A percentile compares a stretch with the other conserved stretches of the same genome.
These are phyloP conservation scores for Fusarium sublunatum DNA, from an alignment of 2,329 filamentous ascomycete species.

Conservation along the genomic window DNA sequence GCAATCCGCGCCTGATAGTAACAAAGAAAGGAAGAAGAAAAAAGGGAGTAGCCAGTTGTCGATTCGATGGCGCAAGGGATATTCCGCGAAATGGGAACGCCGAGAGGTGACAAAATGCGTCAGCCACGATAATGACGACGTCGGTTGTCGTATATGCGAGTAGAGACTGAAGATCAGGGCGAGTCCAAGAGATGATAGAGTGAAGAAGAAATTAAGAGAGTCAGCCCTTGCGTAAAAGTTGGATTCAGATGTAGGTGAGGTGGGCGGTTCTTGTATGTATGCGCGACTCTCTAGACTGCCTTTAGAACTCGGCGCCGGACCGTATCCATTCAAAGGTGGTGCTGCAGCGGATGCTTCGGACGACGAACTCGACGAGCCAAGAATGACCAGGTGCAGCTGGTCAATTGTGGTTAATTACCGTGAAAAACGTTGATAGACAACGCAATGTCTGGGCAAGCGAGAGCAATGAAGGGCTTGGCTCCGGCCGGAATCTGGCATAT, in stretches of 20 bases:
- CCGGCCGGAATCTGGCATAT: constrained; percentile 30
- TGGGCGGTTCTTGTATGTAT: constrained; percentile 41
- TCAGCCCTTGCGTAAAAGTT: constrained; percentile 29
- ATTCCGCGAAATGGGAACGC: constrained; percentile 19
- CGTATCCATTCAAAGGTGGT: constrained; percentile 44
- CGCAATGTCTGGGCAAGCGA: constrained; percentile 31
- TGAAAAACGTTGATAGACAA: constrained; percentile 13
- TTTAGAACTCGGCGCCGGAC: constrained; percentile 42
- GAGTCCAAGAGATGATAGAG: constrained; percentile 20
- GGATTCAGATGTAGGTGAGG: constrained; percentile 35
- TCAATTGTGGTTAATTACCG: constrained; percentile 29
- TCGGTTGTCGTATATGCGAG: constrained; percentile 30
- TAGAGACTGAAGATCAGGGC: constrained; percentile 16
- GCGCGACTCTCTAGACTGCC: constrained; percentile 39
- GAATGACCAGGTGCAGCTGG: constrained; percentile 33
- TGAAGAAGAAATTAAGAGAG: constrained; percentile 20
- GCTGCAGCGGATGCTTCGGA: constrained; percentile 45
- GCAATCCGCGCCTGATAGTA: constrained; percentile 7
- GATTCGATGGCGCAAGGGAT: constrained; percentile 35
- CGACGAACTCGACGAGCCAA: constrained; percentile 38
- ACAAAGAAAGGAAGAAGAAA: constrained; percentile 5
- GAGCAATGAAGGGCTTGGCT: constrained; percentile 32
- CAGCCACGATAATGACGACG: constrained; percentile 42
- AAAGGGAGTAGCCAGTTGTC: constrained; percentile 16
- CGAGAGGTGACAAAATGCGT: constrained; percentile 31